Conservation (phyloP, 140 eudicot species). For the Flaveria floridana region DNA sequence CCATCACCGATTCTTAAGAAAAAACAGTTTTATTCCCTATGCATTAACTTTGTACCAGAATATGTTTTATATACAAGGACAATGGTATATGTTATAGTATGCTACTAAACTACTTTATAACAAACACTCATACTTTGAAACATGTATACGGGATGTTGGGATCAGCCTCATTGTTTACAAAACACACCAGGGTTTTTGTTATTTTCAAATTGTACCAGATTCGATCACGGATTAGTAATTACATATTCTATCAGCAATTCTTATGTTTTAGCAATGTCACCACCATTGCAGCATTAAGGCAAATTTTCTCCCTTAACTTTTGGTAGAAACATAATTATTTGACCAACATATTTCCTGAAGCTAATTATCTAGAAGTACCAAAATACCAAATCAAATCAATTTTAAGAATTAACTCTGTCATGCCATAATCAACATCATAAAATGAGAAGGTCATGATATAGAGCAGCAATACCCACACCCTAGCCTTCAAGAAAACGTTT, state of each 20-base stretch:
- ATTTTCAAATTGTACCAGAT: neutral
- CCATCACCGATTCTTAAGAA: neutral
- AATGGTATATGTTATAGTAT: no score
- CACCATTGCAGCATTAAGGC: neutral
- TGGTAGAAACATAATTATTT: neutral
- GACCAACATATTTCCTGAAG: neutral
- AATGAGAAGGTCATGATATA: conserved; percentile 9
- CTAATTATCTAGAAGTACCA: neutral
- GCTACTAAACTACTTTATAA: neutral
- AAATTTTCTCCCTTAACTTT: neutral
- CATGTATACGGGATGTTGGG: neutral
- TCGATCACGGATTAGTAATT: neutral
- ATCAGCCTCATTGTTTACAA: neutral
- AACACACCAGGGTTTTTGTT: neutral
- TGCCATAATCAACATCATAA: conserved; percentile 1
- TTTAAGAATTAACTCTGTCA: neutral
- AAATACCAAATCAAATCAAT: neutral
- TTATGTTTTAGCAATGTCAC: neutral
- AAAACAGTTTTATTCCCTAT: neutral
- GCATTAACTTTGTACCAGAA: neutral
- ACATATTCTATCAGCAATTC: neutral
- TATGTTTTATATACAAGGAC: neutral
- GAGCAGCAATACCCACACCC: neutral
- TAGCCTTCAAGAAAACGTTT: neutral
- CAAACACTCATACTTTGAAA: neutral